Conservation (phyloP, 805 yeast genomes). For the Clavispora carvajalis region DNA sequence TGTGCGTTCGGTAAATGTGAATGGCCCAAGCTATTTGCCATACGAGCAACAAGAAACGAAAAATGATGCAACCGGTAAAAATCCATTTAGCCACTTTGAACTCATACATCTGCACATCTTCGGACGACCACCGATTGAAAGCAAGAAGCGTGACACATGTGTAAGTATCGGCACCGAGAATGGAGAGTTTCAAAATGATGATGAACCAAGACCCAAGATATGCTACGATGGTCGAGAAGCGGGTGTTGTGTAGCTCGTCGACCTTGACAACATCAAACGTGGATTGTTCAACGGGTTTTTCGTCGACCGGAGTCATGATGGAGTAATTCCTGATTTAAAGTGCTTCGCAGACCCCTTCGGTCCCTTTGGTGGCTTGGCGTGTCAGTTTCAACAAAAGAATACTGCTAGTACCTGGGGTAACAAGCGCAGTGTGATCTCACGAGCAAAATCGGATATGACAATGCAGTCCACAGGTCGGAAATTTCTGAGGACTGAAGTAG, state of each 20-base stretch:
- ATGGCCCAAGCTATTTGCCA: conserved; percentile 58
- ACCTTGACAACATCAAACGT: conserved; percentile 49
- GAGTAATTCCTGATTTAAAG: no score
- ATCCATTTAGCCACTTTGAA: conserved; percentile 60
- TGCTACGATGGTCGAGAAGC: conserved; percentile 38
- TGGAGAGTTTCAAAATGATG: conserved; percentile 49
- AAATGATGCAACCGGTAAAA: conserved; percentile 75
- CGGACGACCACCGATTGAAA: conserved; percentile 62
- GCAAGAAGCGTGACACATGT: conserved; percentile 73
- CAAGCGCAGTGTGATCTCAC: no score
- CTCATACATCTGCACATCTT: conserved; percentile 40
- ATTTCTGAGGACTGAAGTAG: no score
- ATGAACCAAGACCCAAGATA: conserved; percentile 39
- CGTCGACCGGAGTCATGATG: conserved; percentile 17
- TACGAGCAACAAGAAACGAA: conserved; percentile 54
- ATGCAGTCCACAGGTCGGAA: no score
- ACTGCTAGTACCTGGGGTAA: no score
- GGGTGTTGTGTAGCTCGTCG: conserved; percentile 41
- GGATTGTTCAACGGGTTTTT: conserved; percentile 21
- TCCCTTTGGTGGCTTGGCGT: no score
- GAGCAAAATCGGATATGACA: no score
- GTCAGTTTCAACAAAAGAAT: no score
- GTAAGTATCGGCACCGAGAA: conserved; percentile 66
- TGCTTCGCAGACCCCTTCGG: no score
- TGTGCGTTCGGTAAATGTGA: conserved; percentile 51